Evolutionary conservation across 176 grass and related monocot genomes (phyloP).

Genomic region (Aechmea fasciata): DNA sequence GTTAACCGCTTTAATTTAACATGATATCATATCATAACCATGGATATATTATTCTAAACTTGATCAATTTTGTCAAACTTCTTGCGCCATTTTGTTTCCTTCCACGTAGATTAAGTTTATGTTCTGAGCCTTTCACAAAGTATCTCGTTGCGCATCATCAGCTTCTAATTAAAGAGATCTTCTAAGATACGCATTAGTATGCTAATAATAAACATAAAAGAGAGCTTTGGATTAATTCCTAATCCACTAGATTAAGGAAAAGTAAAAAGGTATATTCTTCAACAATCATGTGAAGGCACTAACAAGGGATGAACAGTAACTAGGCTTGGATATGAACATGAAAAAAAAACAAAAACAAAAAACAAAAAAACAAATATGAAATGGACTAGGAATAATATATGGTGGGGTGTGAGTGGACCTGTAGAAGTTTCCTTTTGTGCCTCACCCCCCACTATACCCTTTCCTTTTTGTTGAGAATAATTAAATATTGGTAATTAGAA

Average conservation of each 20-base stretch:
- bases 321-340: not conserved
- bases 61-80: no score
- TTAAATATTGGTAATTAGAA: no score
- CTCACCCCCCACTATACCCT: not conserved
- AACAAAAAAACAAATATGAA: no score
- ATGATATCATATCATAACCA: no score
- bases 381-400: not conserved
- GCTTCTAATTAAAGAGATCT: not conserved
- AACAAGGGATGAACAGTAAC: not conserved
- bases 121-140: no score
- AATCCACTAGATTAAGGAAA: not conserved
- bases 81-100: no score
- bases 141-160: not conserved
- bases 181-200: not conserved
- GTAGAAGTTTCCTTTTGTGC: not conserved
- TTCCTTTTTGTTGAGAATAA: not conserved
- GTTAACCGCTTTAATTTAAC: no score
- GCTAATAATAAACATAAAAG: not conserved
- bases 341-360: no score
- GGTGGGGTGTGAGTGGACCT: not conserved
- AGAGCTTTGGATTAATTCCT: not conserved
- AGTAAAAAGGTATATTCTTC: slow-evolving; percentile 5
- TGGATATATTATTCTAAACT: no score
- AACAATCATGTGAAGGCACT: not conserved
- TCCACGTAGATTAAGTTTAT: no score